These are phyloP conservation scores for Vachellia pachyceras DNA, from an alignment of 306 rosid genomes.

Conservation along the genomic window DNA sequence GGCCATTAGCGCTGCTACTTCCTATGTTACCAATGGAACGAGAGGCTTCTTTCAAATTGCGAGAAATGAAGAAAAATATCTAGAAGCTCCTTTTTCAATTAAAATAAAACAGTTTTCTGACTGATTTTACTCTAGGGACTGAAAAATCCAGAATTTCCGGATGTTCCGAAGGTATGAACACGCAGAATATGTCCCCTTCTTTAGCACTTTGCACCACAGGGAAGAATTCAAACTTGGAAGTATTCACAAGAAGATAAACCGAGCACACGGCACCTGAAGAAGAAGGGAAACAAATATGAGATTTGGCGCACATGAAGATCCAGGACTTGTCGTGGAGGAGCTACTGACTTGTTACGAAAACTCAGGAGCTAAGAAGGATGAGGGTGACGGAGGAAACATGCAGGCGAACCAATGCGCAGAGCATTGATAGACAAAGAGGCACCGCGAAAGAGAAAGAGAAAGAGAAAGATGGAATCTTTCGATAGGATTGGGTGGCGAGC, in stretches of 20 bases:
- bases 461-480: background rate
- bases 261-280: background rate
- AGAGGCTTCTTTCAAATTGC: background rate
- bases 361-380: background rate
- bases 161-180: background rate
- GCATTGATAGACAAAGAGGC: background rate
- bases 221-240: background rate
- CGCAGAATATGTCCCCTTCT: background rate
- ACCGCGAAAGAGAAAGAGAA: background rate
- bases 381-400: background rate
- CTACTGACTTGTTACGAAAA: background rate
- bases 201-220: background rate
- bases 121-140: background rate
- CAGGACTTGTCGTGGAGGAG: background rate
- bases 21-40: conserved; percentile 76
- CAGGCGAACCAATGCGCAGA: conserved; percentile 9
- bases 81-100: conserved; percentile 22
- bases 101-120: background rate
- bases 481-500: conserved; percentile 19
- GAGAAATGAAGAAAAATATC: background rate
- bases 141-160: background rate
- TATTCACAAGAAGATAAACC: background rate
- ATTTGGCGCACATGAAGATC: conserved; percentile 16
- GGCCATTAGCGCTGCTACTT: conserved; percentile 49
- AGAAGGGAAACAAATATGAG: background rate